Evolutionary conservation across 495 filamentous ascomycete species (phyloP).

Genomic region (Neurospora tetraspora): DNA sequence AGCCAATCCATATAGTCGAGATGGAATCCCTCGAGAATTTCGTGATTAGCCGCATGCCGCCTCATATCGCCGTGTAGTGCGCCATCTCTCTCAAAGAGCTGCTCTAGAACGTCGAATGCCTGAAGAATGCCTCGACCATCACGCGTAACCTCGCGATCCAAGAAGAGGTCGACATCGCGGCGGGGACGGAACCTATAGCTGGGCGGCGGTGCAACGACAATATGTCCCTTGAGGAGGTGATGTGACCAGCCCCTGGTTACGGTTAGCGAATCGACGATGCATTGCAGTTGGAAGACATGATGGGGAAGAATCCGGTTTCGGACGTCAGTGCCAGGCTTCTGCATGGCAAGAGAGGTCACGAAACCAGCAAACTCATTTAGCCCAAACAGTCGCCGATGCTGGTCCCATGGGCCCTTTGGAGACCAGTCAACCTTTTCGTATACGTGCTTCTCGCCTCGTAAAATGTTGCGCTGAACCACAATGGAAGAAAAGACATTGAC

Average conservation of each 20-base stretch:
- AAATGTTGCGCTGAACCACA: too few relatives aligned
- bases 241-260: constrained; percentile 32
- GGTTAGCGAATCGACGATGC: constrained; percentile 34
- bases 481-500: too few relatives aligned
- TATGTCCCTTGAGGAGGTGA: constrained; percentile 19
- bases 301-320: constrained; percentile 33
- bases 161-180: constrained; percentile 36
- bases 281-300: constrained; percentile 38
- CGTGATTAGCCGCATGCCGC: background rate
- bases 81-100: background rate
- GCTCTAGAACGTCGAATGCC: background rate
- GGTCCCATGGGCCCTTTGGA: too few relatives aligned
- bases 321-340: constrained; percentile 30
- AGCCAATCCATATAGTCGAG: constrained; percentile 32
- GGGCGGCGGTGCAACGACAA: constrained; percentile 17
- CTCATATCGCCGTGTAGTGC: background rate
- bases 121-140: constrained; percentile 12
- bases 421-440: too few relatives aligned
- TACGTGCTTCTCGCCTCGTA: too few relatives aligned
- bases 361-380: constrained; percentile 31
- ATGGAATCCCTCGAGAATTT: constrained; percentile 8
- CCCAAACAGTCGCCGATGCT: constrained; percentile 12
- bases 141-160: constrained; percentile 25
- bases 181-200: constrained; percentile 22
- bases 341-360: constrained; percentile 32